A percentile compares a stretch with the other conserved stretches of the same genome.
Conservation (phyloP, 164 flowering plant species). For the Aristolochia contorta region DNA sequence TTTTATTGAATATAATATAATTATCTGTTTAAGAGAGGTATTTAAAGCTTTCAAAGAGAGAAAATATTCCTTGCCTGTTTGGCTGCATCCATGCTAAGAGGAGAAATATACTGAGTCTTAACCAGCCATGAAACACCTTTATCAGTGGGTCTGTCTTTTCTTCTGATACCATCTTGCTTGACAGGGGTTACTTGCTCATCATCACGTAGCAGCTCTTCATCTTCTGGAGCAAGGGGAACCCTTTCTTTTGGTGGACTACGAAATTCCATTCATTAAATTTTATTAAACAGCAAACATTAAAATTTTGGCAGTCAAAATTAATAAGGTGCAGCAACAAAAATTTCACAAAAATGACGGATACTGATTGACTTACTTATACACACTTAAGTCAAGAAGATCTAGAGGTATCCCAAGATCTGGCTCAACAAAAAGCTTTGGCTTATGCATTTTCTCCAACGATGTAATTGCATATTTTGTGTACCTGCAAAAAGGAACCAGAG, state of each 20-base stretch:
- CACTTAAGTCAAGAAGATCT: slow-evolving; percentile 90
- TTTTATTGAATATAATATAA: no score
- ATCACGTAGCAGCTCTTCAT: slow-evolving; percentile 79
- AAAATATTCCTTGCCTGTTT: slow-evolving; percentile 45
- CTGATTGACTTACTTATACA: slow-evolving; percentile 62
- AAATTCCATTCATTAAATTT: slow-evolving; percentile 2
- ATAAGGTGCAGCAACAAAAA: not conserved
- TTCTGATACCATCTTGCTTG: slow-evolving; percentile 69
- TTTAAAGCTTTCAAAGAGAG: no score
- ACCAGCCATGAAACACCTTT: slow-evolving; percentile 97
- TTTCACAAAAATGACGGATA: not conserved
- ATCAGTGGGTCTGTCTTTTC: slow-evolving; percentile 91
- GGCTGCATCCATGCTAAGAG: slow-evolving; percentile 73
- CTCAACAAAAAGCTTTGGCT: slow-evolving; percentile 86
- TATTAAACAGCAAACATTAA: no score
- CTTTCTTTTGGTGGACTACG: slow-evolving; percentile 55
- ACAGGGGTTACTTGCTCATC: slow-evolving; percentile 60
- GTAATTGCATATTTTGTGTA: slow-evolving; percentile 69
- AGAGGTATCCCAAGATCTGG: slow-evolving; percentile 97
- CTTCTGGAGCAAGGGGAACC: slow-evolving; percentile 71
- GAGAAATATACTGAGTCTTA: slow-evolving; percentile 91
- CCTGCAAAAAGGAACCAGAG: slow-evolving; percentile 31
- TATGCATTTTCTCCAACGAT: slow-evolving; percentile 84
- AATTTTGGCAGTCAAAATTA: not conserved
- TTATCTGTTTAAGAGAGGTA: no score